Conservation (phyloP, 345 rosid species). For the Gossypium raimondii region DNA sequence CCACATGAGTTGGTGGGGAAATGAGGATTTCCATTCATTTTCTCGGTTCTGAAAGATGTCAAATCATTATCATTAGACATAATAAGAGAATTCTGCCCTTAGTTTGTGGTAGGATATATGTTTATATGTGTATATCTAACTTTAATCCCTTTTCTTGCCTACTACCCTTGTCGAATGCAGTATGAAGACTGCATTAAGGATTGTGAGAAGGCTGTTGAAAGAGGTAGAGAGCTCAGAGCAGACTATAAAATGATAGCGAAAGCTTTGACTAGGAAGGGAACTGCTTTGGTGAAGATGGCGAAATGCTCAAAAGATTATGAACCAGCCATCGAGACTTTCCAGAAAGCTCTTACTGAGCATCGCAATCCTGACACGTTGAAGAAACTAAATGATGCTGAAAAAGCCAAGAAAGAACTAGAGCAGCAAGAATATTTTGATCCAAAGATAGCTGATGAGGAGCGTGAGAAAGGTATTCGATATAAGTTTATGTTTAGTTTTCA, state of each 20-base stretch:
- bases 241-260: slow-evolving; percentile 95
- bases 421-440: slow-evolving; percentile 94
- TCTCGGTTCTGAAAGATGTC: background rate
- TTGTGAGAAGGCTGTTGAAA: slow-evolving; percentile 95
- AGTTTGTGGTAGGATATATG: background rate
- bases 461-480: slow-evolving; percentile 75
- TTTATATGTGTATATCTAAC: background rate
- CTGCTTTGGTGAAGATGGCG: slow-evolving; percentile 76
- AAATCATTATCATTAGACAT: background rate
- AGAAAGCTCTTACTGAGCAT: slow-evolving; percentile 99
- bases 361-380: slow-evolving; percentile 96
- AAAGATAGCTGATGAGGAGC: slow-evolving; percentile 77
- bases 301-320: slow-evolving; percentile 80
- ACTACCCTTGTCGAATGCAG: slow-evolving; percentile 29
- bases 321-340: slow-evolving; percentile 86
- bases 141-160: background rate
- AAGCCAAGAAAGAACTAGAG: slow-evolving; percentile 88
- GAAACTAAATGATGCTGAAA: slow-evolving; percentile 85
- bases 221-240: slow-evolving; percentile 94
- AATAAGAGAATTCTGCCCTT: background rate
- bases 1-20: background rate
- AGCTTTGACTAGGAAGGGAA: slow-evolving; percentile 97
- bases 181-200: slow-evolving; percentile 85
- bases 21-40: background rate
- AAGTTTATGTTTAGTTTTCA: background rate